Evolutionary conservation across 208 protist genomes (phyloP).

Genomic region (Polymyxa betae): DNA sequence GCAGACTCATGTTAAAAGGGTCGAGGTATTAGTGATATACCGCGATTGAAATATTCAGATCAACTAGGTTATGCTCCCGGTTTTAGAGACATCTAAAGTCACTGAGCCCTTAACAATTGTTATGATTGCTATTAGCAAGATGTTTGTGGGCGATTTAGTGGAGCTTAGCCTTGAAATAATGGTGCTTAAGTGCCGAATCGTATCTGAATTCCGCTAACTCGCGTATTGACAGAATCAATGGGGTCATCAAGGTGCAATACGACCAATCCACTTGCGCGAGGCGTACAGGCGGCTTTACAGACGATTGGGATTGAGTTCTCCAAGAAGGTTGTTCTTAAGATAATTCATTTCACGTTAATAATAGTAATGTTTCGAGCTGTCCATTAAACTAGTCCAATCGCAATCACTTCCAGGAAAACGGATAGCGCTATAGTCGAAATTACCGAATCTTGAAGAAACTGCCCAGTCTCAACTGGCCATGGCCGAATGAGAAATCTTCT

Average conservation of each 20-base stretch:
- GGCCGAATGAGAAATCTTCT: too few species aligned
- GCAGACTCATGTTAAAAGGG: not conserved
- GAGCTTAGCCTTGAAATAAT: slow-evolving; percentile 25
- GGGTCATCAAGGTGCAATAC: slow-evolving; percentile 4
- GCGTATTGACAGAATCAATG: not conserved
- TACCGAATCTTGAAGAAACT: too few species aligned
- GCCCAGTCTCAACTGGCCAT: too few species aligned
- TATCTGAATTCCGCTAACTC: not conserved
- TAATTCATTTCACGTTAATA: too few species aligned
- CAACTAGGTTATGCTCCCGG: not conserved
- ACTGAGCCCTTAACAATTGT: slow-evolving; percentile 21
- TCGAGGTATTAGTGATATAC: not conserved
- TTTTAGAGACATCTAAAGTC: slow-evolving; percentile 11
- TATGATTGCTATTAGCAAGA: slow-evolving; percentile 50
- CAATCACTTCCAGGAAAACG: too few species aligned
- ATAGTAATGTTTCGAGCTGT: too few species aligned
- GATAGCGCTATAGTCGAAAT: too few species aligned
- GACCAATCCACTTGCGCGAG: slow-evolving; percentile 15
- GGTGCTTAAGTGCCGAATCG: not conserved
- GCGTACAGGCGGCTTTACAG: not conserved
- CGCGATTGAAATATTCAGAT: not conserved
- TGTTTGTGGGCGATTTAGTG: slow-evolving; percentile 37
- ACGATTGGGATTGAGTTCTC: not conserved
- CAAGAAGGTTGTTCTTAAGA: not conserved
- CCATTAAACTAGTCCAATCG: too few species aligned